phyloP scores from a whole-genome alignment of 1,284 basidiomycete species.

The Ustilago loliicola region DNA sequence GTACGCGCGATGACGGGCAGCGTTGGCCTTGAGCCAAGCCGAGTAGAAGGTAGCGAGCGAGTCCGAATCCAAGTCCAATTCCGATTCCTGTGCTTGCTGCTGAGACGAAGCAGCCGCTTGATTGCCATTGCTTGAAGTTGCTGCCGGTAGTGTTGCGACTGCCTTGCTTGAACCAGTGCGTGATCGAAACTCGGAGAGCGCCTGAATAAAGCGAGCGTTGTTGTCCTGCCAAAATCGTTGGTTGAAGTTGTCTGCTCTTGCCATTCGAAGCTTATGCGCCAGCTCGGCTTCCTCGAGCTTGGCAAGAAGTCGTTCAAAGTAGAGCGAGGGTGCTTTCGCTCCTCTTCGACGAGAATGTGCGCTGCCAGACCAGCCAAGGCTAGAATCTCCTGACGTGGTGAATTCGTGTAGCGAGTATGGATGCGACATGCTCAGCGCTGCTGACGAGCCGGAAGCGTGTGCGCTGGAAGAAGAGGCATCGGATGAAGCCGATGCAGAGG shows the following conservation, averaged over 20 bases:
- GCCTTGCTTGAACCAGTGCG: constrained; percentile 38
- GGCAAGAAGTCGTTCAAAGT: constrained; percentile 49
- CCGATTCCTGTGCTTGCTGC: constrained; percentile 15
- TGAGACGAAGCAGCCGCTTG: constrained; percentile 1
- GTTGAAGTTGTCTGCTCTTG: constrained; percentile 63
- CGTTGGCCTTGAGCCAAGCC: constrained; percentile 65
- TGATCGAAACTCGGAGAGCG: constrained; percentile 47
- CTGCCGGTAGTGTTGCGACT: constrained; percentile 28
- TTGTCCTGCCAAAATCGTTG: constrained; percentile 70
- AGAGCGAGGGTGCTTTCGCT: constrained; percentile 28
- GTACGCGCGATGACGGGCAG: constrained; percentile 58
- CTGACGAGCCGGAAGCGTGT: constrained; percentile 11
- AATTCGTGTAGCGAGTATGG: constrained; percentile 68
- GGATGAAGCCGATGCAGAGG: constrained; percentile 9
- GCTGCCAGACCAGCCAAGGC: constrained; percentile 9
- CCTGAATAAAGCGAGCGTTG: constrained; percentile 64
- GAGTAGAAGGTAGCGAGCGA: constrained; percentile 63
- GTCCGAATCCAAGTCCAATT: constrained; percentile 44
- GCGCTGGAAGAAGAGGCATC: not conserved
- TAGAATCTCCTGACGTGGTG: constrained; percentile 29
- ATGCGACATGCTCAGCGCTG: constrained; percentile 45
- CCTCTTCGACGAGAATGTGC: not conserved
- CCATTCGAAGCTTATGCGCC: constrained; percentile 56
- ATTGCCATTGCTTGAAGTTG: not conserved
- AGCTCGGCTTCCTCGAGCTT: constrained; percentile 64